These are phyloP conservation scores for Carex parvula DNA, from an alignment of 176 grass and related monocot genomes.

Conservation along the genomic window DNA sequence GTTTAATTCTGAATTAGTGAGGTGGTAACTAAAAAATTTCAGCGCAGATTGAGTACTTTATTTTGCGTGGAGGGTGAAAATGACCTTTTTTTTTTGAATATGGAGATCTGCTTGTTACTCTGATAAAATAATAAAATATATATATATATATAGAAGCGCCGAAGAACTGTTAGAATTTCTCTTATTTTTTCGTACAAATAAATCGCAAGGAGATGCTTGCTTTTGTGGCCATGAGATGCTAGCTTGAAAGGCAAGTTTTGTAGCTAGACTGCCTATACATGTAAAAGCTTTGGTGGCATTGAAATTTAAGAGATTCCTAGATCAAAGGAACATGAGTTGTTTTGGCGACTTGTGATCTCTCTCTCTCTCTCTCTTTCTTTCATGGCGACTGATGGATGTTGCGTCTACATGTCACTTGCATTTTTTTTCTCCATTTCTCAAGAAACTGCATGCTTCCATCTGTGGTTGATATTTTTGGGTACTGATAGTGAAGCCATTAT, in stretches of 20 bases:
- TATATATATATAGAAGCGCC: too few species aligned
- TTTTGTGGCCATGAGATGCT: background rate
- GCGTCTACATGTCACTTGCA: background rate
- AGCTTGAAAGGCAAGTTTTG: slow-evolving; percentile 3
- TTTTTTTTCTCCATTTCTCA: background rate
- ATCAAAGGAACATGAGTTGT: slow-evolving; percentile 19
- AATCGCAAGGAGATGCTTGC: background rate
- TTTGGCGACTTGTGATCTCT: slow-evolving; percentile 4
- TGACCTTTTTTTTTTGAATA: too few species aligned
- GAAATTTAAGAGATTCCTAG: slow-evolving; percentile 18
- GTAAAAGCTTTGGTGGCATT: slow-evolving; percentile 13
- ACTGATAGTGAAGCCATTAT: background rate
- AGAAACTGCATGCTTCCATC: background rate
- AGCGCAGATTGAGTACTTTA: too few species aligned
- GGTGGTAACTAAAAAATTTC: too few species aligned
- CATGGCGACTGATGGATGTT: slow-evolving; percentile 23
- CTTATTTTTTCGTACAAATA: background rate
- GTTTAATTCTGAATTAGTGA: too few species aligned
- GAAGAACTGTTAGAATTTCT: too few species aligned
- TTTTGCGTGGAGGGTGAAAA: too few species aligned
- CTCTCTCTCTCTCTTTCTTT: too few species aligned
- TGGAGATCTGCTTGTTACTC: too few species aligned
- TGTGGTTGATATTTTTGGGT: background rate
- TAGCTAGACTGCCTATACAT: slow-evolving; percentile 11
- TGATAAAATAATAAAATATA: too few species aligned